Conservation (phyloP, 169 alveolate genomes). For the Plasmodium billcollinsi region DNA sequence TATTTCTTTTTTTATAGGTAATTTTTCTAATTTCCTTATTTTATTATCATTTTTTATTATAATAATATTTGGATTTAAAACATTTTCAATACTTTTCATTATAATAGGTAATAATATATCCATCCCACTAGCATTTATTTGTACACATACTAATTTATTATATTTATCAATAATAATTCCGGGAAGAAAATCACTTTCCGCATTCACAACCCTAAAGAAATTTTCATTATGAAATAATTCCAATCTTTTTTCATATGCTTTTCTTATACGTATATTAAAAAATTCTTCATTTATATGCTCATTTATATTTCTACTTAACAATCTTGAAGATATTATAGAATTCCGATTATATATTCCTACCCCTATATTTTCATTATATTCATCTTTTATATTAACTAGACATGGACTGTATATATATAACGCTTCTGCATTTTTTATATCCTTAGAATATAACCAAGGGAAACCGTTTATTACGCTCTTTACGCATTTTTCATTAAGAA, state of each 20-base stretch:
- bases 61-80: conserved; percentile 52
- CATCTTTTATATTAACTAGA: conserved; percentile 75
- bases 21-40: conserved; percentile 71
- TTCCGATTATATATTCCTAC: conserved; percentile 73
- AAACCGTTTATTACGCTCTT: conserved; percentile 66
- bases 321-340: conserved; percentile 59
- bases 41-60: conserved; percentile 72
- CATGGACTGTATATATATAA: conserved; percentile 60
- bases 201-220: conserved; percentile 79
- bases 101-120: conserved; percentile 60
- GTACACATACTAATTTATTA: conserved; percentile 45
- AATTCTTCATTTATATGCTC: conserved; percentile 69
- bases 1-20: conserved; percentile 64
- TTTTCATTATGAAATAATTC: conserved; percentile 53
- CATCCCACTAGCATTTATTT: conserved; percentile 79
- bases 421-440: conserved; percentile 69
- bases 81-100: conserved; percentile 59
- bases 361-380: conserved; percentile 65
- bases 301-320: conserved; percentile 62
- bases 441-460: conserved; percentile 78
- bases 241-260: conserved; percentile 69
- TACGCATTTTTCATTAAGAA: conserved; percentile 50
- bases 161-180: conserved; percentile 79
- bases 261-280: conserved; percentile 60
- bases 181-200: conserved; percentile 79